A percentile compares a stretch with the other conserved stretches of the same genome.
These are phyloP conservation scores for Termitomyces titanicus DNA, from an alignment of 768 basidiomycete species.

Conservation along the genomic window DNA sequence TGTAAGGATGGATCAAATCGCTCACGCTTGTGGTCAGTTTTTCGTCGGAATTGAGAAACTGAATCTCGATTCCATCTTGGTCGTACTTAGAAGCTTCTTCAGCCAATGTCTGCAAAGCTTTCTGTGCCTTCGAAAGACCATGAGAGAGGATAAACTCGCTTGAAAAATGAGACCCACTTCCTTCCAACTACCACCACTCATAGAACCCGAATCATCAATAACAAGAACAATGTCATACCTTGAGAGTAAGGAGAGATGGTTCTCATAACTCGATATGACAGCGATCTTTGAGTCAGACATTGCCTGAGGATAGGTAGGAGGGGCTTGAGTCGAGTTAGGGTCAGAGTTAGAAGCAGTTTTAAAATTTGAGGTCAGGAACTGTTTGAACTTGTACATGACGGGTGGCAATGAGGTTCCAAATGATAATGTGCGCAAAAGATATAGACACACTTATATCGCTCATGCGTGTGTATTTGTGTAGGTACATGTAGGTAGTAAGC, in stretches of 20 bases:
- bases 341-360: background rate
- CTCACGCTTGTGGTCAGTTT: background rate
- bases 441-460: too few relatives aligned
- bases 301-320: background rate
- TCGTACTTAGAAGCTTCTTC: slow-evolving; percentile 42
- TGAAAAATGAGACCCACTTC: slow-evolving; percentile 29
- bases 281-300: background rate
- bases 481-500: too few relatives aligned
- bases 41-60: slow-evolving; percentile 45
- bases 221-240: slow-evolving; percentile 50
- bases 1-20: background rate
- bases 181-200: slow-evolving; percentile 42
- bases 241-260: slow-evolving; percentile 17
- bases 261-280: background rate
- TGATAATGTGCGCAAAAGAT: background rate
- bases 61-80: slow-evolving; percentile 49
- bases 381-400: background rate
- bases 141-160: background rate
- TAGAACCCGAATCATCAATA: slow-evolving; percentile 54
- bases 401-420: background rate
- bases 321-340: background rate
- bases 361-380: background rate
- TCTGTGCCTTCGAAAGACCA: slow-evolving; percentile 27
- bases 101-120: slow-evolving; percentile 41
- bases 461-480: too few relatives aligned